phyloP scores from a whole-genome alignment of 2,329 filamentous ascomycete species.

The Meredithiella fracta region DNA sequence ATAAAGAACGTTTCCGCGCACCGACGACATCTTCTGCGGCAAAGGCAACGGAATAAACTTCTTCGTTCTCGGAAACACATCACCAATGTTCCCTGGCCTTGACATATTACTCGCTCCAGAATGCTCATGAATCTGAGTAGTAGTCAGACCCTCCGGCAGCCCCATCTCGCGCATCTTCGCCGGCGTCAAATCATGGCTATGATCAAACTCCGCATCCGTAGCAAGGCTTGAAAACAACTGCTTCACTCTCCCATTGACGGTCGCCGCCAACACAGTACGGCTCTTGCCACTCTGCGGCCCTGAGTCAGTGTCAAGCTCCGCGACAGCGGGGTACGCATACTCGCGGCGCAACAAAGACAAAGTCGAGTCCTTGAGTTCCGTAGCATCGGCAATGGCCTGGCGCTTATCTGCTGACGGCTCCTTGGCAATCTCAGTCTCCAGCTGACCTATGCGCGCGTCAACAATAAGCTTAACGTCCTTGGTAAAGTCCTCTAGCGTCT shows the following conservation, averaged over 20 bases:
- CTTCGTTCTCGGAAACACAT: constrained; percentile 31
- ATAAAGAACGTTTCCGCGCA: constrained; percentile 41
- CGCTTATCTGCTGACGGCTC: constrained; percentile 14
- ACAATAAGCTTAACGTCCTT: constrained; percentile 36
- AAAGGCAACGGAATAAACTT: constrained; percentile 42
- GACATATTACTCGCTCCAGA: constrained; percentile 17
- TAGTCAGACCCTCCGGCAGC: constrained; percentile 57
- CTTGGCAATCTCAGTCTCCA: constrained; percentile 24
- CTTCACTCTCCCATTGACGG: constrained; percentile 56
- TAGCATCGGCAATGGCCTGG: constrained; percentile 14
- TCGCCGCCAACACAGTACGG: constrained; percentile 53
- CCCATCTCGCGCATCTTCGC: constrained; percentile 41
- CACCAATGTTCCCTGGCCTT: constrained; percentile 47
- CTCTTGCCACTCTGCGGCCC: constrained; percentile 8
- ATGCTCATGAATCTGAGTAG: constrained; percentile 26
- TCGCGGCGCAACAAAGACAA: constrained; percentile 47
- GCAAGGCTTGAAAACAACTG: constrained; percentile 77
- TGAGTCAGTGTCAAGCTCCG: neutral
- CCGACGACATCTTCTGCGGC: constrained; percentile 45
- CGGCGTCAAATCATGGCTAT: constrained; percentile 19
- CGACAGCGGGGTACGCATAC: constrained; percentile 29
- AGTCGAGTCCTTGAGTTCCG: constrained; percentile 29
- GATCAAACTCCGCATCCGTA: constrained; percentile 18
- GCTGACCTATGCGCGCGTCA: constrained; percentile 31
- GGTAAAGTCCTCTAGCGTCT: constrained; percentile 48